Evolutionary conservation across 331 rosid species (phyloP).

Genomic region (Spiraea crenata): DNA sequence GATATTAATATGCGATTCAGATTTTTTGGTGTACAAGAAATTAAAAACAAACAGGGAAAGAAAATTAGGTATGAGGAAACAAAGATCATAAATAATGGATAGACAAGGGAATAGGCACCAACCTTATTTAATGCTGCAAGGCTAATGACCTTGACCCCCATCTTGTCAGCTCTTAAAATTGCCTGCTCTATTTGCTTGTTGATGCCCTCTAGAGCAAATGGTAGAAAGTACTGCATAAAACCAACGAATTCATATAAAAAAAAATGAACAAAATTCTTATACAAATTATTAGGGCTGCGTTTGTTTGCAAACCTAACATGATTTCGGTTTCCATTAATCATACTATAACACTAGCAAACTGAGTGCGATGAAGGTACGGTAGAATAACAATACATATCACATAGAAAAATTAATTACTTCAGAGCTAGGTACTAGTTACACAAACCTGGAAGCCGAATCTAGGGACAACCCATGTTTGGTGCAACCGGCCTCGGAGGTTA

Average conservation of each 20-base stretch:
- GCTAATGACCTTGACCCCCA: constrained; percentile 90
- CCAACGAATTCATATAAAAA: neutral
- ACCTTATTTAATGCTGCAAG: constrained; percentile 98
- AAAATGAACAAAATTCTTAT: neutral
- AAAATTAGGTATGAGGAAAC: neutral
- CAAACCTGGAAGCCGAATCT: constrained; percentile 81
- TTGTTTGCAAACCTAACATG: too few relatives aligned
- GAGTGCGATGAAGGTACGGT: too few relatives aligned
- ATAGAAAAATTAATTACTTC: neutral
- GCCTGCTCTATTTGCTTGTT: constrained; percentile 84
- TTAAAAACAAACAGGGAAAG: too few relatives aligned
- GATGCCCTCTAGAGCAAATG: constrained; percentile 85
- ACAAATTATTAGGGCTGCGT: too few relatives aligned
- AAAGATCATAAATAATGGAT: neutral
- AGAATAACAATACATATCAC: neutral
- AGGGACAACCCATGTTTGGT: constrained; percentile 94
- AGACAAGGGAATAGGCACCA: constrained; percentile 4
- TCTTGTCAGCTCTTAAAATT: constrained; percentile 76
- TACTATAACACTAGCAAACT: too few relatives aligned
- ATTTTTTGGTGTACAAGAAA: too few relatives aligned
- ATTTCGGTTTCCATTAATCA: too few relatives aligned
- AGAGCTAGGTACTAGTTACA: neutral
- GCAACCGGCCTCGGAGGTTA: constrained; percentile 58
- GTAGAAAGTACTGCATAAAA: constrained; percentile 73
- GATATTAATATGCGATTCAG: constrained; percentile 1